These are phyloP conservation scores for Cadophora sp. DNA, from an alignment of 2,329 filamentous ascomycete genomes.

Conservation along the genomic window DNA sequence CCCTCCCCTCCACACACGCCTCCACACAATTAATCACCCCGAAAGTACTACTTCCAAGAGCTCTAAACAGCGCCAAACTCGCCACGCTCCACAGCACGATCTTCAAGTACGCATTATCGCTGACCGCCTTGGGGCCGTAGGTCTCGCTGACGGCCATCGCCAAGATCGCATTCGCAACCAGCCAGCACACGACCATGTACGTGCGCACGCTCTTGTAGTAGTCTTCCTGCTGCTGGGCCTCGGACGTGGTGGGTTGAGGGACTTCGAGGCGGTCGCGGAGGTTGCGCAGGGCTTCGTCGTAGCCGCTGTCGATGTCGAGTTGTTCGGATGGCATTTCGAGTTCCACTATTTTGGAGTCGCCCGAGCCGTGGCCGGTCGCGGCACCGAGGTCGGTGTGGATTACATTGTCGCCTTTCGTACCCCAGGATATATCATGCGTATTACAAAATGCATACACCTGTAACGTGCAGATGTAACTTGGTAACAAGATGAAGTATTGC, in stretches of 20 bases:
- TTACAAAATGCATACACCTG: conserved; percentile 99
- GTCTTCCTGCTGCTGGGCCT: conserved; percentile 91
- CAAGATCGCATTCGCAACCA: conserved; percentile 88
- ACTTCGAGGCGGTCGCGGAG: conserved; percentile 93
- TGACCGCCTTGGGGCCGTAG: conserved; percentile 74
- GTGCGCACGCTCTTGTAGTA: conserved; percentile 98
- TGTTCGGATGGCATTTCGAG: conserved; percentile 98
- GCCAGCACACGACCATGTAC: conserved; percentile 97
- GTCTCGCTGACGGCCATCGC: conserved; percentile 93
- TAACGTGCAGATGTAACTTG: conserved; percentile 93
- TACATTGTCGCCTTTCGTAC: conserved; percentile 97
- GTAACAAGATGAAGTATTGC: conserved; percentile 93
- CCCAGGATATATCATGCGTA: conserved; percentile 98
- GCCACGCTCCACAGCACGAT: conserved; percentile 96
- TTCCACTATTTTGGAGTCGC: conserved; percentile 78
- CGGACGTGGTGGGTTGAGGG: conserved; percentile 62
- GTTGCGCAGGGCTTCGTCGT: conserved; percentile 96
- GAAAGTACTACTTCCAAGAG: conserved; percentile 81
- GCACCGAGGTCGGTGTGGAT: conserved; percentile 91
- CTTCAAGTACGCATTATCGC: conserved; percentile 86
- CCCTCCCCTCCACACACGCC: conserved; percentile 83
- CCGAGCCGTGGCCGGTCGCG: conserved; percentile 78
- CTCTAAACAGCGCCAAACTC: conserved; percentile 83
- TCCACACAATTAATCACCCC: conserved; percentile 85
- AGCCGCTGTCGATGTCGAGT: conserved; percentile 96